Percentiles rank a stretch among this genome's conserved stretches.
phyloP scores from a whole-genome alignment of 31 red algal species.

The Asparagopsis taxiformis region DNA sequence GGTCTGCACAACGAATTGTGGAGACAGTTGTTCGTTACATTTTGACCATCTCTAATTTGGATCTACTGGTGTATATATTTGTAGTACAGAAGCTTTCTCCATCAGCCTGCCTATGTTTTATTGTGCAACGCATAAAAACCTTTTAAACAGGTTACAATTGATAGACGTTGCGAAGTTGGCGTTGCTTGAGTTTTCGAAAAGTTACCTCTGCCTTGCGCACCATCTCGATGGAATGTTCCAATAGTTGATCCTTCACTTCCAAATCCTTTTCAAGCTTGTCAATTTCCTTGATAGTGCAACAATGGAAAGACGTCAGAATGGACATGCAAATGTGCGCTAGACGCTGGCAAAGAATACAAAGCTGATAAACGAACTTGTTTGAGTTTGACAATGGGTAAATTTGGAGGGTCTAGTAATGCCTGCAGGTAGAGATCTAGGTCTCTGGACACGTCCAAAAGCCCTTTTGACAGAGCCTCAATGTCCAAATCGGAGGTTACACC shows the following conservation, averaged over 20 bases:
- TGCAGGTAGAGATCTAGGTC: conserved; percentile 67
- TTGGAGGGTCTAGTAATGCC: conserved; percentile 43
- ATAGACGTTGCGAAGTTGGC: conserved; percentile 53
- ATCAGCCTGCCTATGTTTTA: no score
- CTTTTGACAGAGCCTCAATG: conserved; percentile 72
- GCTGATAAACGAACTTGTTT: conserved; percentile 40
- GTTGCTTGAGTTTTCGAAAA: conserved; percentile 58
- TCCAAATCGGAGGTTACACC: conserved; percentile 75
- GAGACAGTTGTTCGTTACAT: no score
- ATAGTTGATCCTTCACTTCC: conserved; percentile 60
- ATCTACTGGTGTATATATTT: no score
- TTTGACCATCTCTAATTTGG: no score
- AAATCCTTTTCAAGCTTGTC: conserved; percentile 49
- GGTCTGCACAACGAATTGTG: no score
- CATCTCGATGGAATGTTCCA: conserved; percentile 62
- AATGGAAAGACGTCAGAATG: neutral
- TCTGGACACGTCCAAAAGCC: conserved; percentile 58
- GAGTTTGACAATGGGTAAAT: conserved; percentile 39
- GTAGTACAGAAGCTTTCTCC: no score
- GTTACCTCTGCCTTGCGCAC: conserved; percentile 52
- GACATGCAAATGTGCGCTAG: neutral
- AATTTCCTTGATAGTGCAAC: conserved; percentile 32
- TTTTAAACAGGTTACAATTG: conserved; percentile 40
- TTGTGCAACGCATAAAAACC: no score
- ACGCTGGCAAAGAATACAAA: neutral